Evolutionary conservation across 306 rosid species (phyloP).

Genomic region (Fagus crenata): DNA sequence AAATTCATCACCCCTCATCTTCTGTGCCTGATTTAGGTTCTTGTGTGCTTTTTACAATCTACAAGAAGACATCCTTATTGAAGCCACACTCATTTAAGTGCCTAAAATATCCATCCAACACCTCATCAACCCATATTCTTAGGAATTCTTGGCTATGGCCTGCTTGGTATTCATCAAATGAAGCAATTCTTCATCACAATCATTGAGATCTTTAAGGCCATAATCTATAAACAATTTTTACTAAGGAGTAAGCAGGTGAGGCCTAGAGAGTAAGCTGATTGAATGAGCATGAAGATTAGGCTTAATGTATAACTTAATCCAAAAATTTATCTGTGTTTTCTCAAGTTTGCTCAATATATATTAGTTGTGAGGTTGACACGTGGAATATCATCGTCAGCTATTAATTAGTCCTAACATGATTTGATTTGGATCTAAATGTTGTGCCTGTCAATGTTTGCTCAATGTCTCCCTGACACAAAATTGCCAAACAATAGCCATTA

Average conservation of each 20-base stretch:
- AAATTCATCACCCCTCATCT: constrained; percentile 48
- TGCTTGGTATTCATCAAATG: too few species aligned
- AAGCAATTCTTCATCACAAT: too few species aligned
- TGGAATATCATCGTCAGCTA: background rate
- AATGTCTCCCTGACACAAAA: background rate
- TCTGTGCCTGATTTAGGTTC: constrained; percentile 48
- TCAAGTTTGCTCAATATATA: background rate
- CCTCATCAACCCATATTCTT: constrained; percentile 35
- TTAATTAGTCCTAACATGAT: background rate
- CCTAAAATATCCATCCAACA: constrained; percentile 48
- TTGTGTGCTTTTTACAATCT: constrained; percentile 45
- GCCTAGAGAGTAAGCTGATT: too few species aligned
- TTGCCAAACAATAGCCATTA: background rate
- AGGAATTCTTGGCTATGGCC: too few species aligned
- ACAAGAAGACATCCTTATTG: constrained; percentile 41
- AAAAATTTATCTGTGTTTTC: background rate
- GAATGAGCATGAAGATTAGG: too few species aligned
- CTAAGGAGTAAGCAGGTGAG: too few species aligned
- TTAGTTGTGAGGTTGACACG: background rate
- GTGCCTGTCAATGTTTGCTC: constrained; percentile 1
- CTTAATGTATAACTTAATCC: too few species aligned
- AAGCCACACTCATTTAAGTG: constrained; percentile 40
- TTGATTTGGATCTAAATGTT: background rate
- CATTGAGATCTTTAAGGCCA: too few species aligned
- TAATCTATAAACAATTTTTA: too few species aligned